phyloP scores from a whole-genome alignment of 2,329 filamentous ascomycete genomes.

The Chaetomiaceae sp. region DNA sequence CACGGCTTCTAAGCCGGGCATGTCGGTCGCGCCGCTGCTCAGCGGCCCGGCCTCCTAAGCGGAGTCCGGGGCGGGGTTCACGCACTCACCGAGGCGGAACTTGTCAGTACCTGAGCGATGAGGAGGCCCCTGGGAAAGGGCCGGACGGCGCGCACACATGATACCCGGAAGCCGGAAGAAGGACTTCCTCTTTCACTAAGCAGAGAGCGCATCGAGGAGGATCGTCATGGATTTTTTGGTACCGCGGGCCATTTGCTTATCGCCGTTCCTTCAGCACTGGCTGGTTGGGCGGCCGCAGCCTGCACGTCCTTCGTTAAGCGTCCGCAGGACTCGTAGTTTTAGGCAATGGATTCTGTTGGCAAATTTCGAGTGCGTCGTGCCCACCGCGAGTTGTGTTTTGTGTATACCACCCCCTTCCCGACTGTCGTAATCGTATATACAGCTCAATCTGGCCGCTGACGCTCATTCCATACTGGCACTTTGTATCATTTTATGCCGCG shows the following conservation, averaged over 20 bases:
- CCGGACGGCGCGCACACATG: conserved; percentile 24
- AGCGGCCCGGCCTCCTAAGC: conserved; percentile 16
- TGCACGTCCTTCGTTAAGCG: conserved; percentile 24
- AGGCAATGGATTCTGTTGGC: conserved; percentile 23
- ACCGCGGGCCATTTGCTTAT: conserved; percentile 18
- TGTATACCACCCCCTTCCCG: background rate
- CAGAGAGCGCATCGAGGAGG: conserved; percentile 11
- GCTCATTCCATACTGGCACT: too few relatives aligned
- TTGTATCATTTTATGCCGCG: too few relatives aligned
- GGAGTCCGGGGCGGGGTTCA: conserved; percentile 15
- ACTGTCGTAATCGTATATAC: too few relatives aligned
- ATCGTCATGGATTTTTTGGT: conserved; percentile 16
- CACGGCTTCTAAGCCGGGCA: conserved; percentile 57
- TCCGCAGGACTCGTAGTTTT: conserved; percentile 20
- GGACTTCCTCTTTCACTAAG: conserved; percentile 17
- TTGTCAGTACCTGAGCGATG: conserved; percentile 16
- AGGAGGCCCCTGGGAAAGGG: conserved; percentile 7
- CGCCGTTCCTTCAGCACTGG: conserved; percentile 15
- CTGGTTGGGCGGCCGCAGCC: conserved; percentile 18
- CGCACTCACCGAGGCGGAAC: conserved; percentile 5
- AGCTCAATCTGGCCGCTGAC: too few relatives aligned
- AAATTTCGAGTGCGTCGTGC: background rate
- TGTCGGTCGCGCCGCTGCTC: conserved; percentile 31
- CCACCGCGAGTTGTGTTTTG: background rate
- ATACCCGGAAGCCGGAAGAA: conserved; percentile 24